Evolutionary conservation across 192 early-diverging fungal species (phyloP), one percentile per base, ranked within the genome.

Genomic region (Diversispora epigaea): DNA sequence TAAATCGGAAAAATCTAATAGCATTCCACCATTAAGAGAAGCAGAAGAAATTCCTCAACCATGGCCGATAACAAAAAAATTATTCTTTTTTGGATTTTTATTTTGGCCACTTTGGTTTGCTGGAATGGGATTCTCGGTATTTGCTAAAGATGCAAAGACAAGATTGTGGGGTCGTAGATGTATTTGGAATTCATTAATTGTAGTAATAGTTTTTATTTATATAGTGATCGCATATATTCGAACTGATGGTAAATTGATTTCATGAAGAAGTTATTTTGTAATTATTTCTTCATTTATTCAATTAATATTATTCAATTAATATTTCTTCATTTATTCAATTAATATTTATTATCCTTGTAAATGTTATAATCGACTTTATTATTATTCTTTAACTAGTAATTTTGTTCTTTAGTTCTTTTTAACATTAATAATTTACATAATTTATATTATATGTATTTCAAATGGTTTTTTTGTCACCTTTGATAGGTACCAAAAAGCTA

Each of bases 61-160:
- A 17, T 69, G 67, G 67, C 47, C 67, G 1, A 22, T 69, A 11
- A 47, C 67, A 5, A 69, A 69, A 54, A 69, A 69, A 52, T 21
- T 69, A 32, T 69, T 50, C 39, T 15, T 69, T 52, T 17, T 54
- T 49, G 67, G 67, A 17, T 69, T 52, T 54, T 15, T 69, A 69
- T 8, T 69, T 22, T 69, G 67, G 67, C 67, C 67, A 17, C 11
- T 69, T 32, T 69, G 67, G 67, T 69, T 17, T 49, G n/a, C 50
- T 14, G 67, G 67, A 25, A 49, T 49, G 4, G 44, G 6, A 17
- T 69, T 25, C 39, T 1, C 46, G 19, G 15, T 69, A 15, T 69
- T 69, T 54, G 67, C 46, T 12, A 69, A 54, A 69, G 67, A 69
- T n/a, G 17, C 11, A 14, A 21, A 19, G 21, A 69, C 67, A 22